Percentiles rank a stretch among this genome's conserved stretches.
These are phyloP conservation scores for Suillus tomentosus DNA, from an alignment of 768 basidiomycete species.

Conservation along the genomic window DNA sequence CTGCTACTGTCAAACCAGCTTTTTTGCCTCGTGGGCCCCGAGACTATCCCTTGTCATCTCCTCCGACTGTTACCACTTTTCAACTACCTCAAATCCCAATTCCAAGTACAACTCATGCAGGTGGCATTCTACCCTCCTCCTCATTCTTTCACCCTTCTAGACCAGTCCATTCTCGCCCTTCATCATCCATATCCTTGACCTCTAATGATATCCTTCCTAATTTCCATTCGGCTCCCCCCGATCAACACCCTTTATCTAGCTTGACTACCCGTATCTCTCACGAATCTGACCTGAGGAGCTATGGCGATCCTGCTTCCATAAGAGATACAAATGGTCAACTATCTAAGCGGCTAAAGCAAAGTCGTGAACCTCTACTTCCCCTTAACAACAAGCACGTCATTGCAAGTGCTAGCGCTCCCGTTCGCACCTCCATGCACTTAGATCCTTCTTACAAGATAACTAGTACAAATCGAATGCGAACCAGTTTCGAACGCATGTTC, in stretches of 20 bases:
- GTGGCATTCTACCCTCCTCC: slow-evolving; percentile 75
- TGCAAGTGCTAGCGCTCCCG: slow-evolving; percentile 20
- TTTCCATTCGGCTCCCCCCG: slow-evolving; percentile 25
- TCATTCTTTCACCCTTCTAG: slow-evolving; percentile 77
- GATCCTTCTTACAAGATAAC: slow-evolving; percentile 15
- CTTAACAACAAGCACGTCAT: slow-evolving; percentile 24
- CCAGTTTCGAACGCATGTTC: slow-evolving; percentile 60
- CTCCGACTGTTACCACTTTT: slow-evolving; percentile 31
- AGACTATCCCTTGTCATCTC: slow-evolving; percentile 28
- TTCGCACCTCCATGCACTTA: slow-evolving; percentile 23
- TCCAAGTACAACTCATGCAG: slow-evolving; percentile 58
- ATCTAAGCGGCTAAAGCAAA: slow-evolving; percentile 54
- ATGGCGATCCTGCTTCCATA: slow-evolving; percentile 21
- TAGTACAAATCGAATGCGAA: slow-evolving; percentile 44
- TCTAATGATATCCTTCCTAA: slow-evolving; percentile 35
- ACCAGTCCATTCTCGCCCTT: slow-evolving; percentile 51
- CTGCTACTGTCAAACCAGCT: slow-evolving; percentile 16
- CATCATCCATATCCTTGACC: slow-evolving; percentile 36
- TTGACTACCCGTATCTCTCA: slow-evolving; percentile 39
- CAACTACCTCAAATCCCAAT: slow-evolving; percentile 21
- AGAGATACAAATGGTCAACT: slow-evolving; percentile 32
- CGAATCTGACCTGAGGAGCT: slow-evolving; percentile 42
- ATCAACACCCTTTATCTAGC: slow-evolving; percentile 43
- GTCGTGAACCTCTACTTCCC: slow-evolving; percentile 75
- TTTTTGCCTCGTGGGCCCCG: slow-evolving; percentile 14